Conservation (phyloP, 345 rosid species). For the Odontarrhena argentea region DNA sequence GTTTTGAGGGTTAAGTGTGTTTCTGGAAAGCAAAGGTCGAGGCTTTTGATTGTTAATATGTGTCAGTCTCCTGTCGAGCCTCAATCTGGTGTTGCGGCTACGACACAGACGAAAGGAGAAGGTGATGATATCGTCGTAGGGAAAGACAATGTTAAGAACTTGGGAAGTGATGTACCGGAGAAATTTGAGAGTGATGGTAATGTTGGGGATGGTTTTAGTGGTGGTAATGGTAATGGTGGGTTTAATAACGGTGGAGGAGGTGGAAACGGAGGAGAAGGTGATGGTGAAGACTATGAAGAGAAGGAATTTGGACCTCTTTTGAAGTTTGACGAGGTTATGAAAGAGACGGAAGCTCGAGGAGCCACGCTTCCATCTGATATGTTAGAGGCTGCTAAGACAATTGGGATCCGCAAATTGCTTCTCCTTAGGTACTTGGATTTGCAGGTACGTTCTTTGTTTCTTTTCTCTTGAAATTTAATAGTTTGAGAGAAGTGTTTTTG, state of each 20-base stretch:
- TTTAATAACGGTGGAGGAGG: constrained; percentile 50
- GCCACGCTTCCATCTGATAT: constrained; percentile 75
- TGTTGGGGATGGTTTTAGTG: constrained; percentile 44
- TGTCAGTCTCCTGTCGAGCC: constrained; percentile 47
- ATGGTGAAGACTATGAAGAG: constrained; percentile 56
- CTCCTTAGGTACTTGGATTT: constrained; percentile 74
- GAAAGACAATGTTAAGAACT: constrained; percentile 34
- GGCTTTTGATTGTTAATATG: constrained; percentile 46
- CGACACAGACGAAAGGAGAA: constrained; percentile 25
- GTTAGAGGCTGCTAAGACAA: constrained; percentile 76
- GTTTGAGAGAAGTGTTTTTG: background rate
- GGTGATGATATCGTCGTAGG: constrained; percentile 25
- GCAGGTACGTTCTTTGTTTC: constrained; percentile 46
- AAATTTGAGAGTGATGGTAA: constrained; percentile 38
- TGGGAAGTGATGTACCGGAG: constrained; percentile 31
- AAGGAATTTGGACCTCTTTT: constrained; percentile 77
- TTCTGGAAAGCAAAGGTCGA: constrained; percentile 42
- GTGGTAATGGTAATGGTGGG: constrained; percentile 48
- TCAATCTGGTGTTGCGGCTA: constrained; percentile 33
- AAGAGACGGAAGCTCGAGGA: constrained; percentile 68
- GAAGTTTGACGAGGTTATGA: constrained; percentile 77
- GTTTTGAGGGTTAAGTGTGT: constrained; percentile 32
- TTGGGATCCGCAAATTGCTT: constrained; percentile 69
- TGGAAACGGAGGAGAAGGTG: constrained; percentile 44
- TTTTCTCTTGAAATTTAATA: background rate